phyloP scores from a whole-genome alignment of 1,284 basidiomycete genomes.

The Cutaneotrichosporon mucoides region DNA sequence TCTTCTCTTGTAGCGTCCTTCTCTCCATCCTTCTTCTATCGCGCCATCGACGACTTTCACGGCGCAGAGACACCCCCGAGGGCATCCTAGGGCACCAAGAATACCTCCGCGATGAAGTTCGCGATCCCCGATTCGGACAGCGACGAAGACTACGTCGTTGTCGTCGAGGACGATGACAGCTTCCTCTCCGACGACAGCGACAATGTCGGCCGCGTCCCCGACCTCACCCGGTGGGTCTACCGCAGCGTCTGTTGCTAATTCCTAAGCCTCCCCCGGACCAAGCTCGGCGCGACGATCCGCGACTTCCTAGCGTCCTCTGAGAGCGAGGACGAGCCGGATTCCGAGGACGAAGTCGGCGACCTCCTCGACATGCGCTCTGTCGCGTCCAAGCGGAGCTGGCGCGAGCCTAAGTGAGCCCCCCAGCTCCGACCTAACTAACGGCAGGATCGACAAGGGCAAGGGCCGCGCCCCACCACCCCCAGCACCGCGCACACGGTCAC shows the following conservation, averaged over 20 bases:
- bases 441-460: background rate
- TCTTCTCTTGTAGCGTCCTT: too few species aligned
- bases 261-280: constrained; percentile 6
- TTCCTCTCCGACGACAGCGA: constrained; percentile 9
- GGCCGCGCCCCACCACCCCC: constrained; percentile 1
- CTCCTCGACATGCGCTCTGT: constrained; percentile 5
- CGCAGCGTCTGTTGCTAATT: too few species aligned
- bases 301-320: constrained; percentile 24
- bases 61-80: too few species aligned
- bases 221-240: constrained; percentile 8
- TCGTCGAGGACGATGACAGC: constrained; percentile 16
- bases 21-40: too few species aligned
- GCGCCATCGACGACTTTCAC: too few species aligned
- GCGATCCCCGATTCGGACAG: constrained; percentile 27
- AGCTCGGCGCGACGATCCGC: constrained; percentile 24
- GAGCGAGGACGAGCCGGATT: constrained; percentile 22
- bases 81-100: too few species aligned
- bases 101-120: constrained; percentile 32
- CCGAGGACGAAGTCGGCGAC: constrained; percentile 34
- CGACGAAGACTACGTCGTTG: constrained; percentile 19
- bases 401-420: constrained; percentile 9
- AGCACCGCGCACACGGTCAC: background rate
- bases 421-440: background rate
- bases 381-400: constrained; percentile 10
- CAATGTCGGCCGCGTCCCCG: constrained; percentile 10